These are phyloP conservation scores for Lanmaoa pseudosensibilis DNA, from an alignment of 768 basidiomycete species.

Conservation along the genomic window DNA sequence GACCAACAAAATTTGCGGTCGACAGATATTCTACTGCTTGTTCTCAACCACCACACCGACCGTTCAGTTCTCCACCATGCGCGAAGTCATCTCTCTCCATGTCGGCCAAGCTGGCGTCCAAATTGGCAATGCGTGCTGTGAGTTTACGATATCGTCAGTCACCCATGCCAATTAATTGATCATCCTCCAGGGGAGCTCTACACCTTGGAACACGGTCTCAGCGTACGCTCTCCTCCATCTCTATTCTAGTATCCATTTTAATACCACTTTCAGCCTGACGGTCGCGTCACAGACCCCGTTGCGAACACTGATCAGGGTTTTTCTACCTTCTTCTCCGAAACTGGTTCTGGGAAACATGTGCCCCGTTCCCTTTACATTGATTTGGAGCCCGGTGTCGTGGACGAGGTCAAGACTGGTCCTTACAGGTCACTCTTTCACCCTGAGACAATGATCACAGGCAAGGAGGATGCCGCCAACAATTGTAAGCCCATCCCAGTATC, in stretches of 20 bases:
- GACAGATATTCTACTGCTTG: not conserved
- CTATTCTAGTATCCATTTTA: constrained; percentile 14
- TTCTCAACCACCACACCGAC: constrained; percentile 15
- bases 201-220: constrained; percentile 95
- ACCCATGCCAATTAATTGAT: constrained; percentile 9
- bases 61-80: constrained; percentile 48
- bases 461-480: constrained; percentile 99
- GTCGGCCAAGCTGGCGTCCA: constrained; percentile 97
- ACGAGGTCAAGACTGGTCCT: constrained; percentile 89
- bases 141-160: constrained; percentile 34
- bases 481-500: constrained; percentile 54
- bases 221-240: constrained; percentile 52
- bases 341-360: constrained; percentile 90
- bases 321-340: constrained; percentile 97
- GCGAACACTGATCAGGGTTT: constrained; percentile 75
- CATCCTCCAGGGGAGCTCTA: constrained; percentile 84
- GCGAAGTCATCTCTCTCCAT: constrained; percentile 94
- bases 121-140: constrained; percentile 95
- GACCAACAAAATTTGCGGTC: constrained; percentile 21
- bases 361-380: constrained; percentile 97
- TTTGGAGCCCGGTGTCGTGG: constrained; percentile 92
- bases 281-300: constrained; percentile 69
- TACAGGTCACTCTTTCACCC: constrained; percentile 97
- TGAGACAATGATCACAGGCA: constrained; percentile 94
- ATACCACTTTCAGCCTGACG: constrained; percentile 68